phyloP scores from a whole-genome alignment of 2,329 filamentous ascomycete genomes.

The Lachnellula arida region DNA sequence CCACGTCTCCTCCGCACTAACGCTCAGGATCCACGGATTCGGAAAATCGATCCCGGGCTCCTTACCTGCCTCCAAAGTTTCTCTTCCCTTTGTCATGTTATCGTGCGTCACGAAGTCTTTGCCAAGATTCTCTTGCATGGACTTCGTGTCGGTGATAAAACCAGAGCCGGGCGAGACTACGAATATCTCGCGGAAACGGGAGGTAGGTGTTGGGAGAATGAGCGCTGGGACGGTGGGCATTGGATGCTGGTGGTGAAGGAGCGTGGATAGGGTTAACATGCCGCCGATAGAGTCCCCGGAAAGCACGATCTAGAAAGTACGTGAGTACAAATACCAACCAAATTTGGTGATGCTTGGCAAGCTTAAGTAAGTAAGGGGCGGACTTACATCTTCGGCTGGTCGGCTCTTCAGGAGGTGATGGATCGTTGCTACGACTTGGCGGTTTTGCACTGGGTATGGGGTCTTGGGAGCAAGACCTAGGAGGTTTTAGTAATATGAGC shows the following conservation, averaged over 20 bases:
- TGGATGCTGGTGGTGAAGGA: not conserved
- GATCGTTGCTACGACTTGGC: not conserved
- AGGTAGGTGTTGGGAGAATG: not conserved
- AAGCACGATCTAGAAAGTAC: not conserved
- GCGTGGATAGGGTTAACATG: not conserved
- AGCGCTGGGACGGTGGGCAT: not conserved
- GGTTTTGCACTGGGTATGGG: not conserved
- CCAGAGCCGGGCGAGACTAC: not conserved
- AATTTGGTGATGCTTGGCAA: not conserved
- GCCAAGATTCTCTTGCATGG: not conserved
- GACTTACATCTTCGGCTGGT: not conserved
- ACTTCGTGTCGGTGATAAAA: not conserved
- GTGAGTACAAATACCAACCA: not conserved
- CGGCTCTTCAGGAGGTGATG: not conserved
- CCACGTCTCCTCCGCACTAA: not conserved
- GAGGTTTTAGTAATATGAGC: not conserved
- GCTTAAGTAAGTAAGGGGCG: no score
- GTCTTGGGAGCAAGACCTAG: not conserved
- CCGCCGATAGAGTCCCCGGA: not conserved
- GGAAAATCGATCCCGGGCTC: not conserved
- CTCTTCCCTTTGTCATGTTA: no score
- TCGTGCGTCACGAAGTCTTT: not conserved
- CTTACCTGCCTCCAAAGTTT: not conserved
- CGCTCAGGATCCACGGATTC: not conserved
- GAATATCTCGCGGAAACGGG: not conserved